Base-by-base conservation (phyloP, 768 basidiomycete genomes). In the Pisolithus orientalis region DNA sequence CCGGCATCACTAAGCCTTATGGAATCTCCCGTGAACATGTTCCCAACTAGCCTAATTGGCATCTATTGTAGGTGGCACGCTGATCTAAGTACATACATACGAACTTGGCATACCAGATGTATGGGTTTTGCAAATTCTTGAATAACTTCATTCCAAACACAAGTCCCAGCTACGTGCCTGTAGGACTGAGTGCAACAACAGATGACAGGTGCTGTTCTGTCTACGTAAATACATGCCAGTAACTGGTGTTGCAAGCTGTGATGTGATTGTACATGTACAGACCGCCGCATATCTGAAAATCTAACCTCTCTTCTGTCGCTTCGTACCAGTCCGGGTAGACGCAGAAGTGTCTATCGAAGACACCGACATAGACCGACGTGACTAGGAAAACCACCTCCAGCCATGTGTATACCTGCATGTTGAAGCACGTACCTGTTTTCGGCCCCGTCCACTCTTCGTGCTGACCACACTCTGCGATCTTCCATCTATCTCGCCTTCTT, bases 341-440 rank as follows among this genome's bases (percentile, higher is more conserved):
- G 72, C 77, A 28, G 78, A 72, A 16, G 87, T 87, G 57, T 89
- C 88, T 17, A 86, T 82, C 3, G 87, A 90, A 13, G 87, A 88
- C 40, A 81, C 75, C 1, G 88, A 90, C 71, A 86, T 69, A 3
- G 87, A 88, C 29, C 87, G 77, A 40, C 82, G 79, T 14, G 73
- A 62, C 80, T 80, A 55, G 13, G n/a, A 43, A 27, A 17, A 47
- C 8, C 16, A 53, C 34, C 13, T 55, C 42, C 58, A 32, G 34
- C 28, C 14, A 10, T 45, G 21, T 34, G 13, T 25, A 9, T 9
- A 13, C 28, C 32, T 40, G 5, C 47, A 42, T 45, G 40, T 50
- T 21, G 4, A 54, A 14, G 6, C 29, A 28, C 54, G 7, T n/a
- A 66, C 87, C 64, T 80, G 81, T 65, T 80, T 87, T 61, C 85